Evolutionary conservation across 352 stramenopile species (phyloP), one percentile per base, ranked within the genome.

Genomic region (Globisporangium perplexum): DNA sequence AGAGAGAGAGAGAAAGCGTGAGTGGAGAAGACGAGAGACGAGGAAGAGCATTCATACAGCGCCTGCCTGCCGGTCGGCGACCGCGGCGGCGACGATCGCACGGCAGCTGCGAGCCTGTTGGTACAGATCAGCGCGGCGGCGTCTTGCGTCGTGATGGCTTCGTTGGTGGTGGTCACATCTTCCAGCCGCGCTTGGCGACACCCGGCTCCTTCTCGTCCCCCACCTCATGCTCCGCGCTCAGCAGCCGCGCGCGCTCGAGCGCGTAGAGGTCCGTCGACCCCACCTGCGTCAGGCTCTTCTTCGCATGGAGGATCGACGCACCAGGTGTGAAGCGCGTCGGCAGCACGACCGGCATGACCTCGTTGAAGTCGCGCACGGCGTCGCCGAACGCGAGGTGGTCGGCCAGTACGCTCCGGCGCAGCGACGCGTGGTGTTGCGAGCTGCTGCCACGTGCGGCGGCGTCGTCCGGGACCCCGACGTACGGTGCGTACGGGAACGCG

Each of bases 351-450:
- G 84, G 84, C 84, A 94, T 94, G 38, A 94, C 84, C 39, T 95
- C 83, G 38, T 95, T 95, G 39, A 98, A 90, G 72, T 98, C 96
- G 12, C 85, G 71, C 58, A 98, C 78, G 43, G 97, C 97, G 53
- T 98, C 94, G 57, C 86, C 77, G 44, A 98, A 69, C 1, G 95
- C 93, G 44, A 98, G 77, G 33, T 96, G 96, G 49, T 98, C 95
- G 1, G 89, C 78, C 57, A 98, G 80, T 8, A 95, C 84, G 17
- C 66, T 85, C 11, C 77, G 80, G 47, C 83, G 74, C 12, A 86
- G 69, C 0, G 81, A 72, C 1, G 72, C 62, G 10, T 47, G 54
- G 26, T 30, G 26, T 2, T 18, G 26, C 24, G 22, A 26, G 10
- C 8, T 7, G 24, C 33, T 31, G 1, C 14, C 51, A 31, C 71